Base-by-base conservation (phyloP, 2,329 filamentous ascomycete genomes). In the Hypoxylon sp. region DNA sequence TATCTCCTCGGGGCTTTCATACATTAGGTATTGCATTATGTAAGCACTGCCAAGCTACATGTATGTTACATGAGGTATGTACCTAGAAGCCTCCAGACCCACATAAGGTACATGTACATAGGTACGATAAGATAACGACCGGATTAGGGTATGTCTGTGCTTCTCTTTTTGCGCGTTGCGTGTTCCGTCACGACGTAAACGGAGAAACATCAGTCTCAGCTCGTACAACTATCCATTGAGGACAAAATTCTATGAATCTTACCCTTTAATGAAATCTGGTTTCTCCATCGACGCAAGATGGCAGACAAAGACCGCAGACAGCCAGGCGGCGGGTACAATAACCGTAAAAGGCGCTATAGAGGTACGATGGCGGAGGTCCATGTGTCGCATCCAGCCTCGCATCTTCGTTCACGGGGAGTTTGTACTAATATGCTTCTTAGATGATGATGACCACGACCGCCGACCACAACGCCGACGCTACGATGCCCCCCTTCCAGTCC, bases 271-370 rank as follows among this genome's bases (percentile, higher is more conserved):
- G 6, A 43, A 10, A 41, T 48, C 45, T 19, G 10, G 23, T 48
- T n/a, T 51, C 52, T 55, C n/a, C 36, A 46, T 64, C 49, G 30
- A 56, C 19, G 13, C 63, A 75, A 67, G 60, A 86, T 89, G 87
- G 84, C 84, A 50, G 87, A 89, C 73, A 83, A 87, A 79, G 86
- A 89, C 70, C 82, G 86, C 70, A 80, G 90, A 77, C 86, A 86
- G 63, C 79, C 83, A 36, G 75, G 78, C 13, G 81, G 84, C 25
- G 75, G 77, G 34, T 80, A 86, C 75, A 84, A 89, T 78, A 89
- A 88, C 74, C 89, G 91, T 79, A 97, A 97, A 82, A 87, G 91
- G 75, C 88, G 93, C 77, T 91, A 90, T 77, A 87, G 92, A 92
- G 93, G 93, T 94, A 79, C 73, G 83, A 73, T 60, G 28, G 51